These are phyloP conservation scores for Heterococcus sp. DNA, from an alignment of 108 stramenopile species.

Conservation along the genomic window DNA sequence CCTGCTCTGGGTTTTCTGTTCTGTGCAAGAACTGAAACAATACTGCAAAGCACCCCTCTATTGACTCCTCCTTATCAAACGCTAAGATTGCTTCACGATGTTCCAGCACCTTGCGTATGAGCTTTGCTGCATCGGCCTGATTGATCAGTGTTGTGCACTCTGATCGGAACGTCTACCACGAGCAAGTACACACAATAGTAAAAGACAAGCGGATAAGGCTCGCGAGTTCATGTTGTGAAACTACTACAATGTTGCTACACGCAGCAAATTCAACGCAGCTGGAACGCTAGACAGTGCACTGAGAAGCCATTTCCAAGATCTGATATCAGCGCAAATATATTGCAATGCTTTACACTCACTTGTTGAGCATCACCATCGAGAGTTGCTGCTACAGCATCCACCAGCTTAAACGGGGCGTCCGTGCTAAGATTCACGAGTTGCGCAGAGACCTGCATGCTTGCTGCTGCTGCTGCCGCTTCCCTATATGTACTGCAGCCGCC, in stretches of 20 bases:
- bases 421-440: slow-evolving; percentile 26
- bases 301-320: too few relatives aligned
- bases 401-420: slow-evolving; percentile 34
- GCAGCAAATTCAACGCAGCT: too few relatives aligned
- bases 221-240: too few relatives aligned
- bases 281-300: too few relatives aligned
- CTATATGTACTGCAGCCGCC: too few relatives aligned
- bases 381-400: slow-evolving; percentile 28
- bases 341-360: too few relatives aligned
- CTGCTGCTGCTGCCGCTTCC: background rate
- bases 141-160: slow-evolving; percentile 29
- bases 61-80: slow-evolving; percentile 10
- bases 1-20: slow-evolving; percentile 6
- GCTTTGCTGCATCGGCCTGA: slow-evolving; percentile 32
- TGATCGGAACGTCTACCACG: background rate
- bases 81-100: slow-evolving; percentile 17
- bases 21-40: slow-evolving; percentile 17
- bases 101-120: slow-evolving; percentile 35
- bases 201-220: too few relatives aligned
- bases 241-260: too few relatives aligned
- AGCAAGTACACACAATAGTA: too few relatives aligned
- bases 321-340: too few relatives aligned
- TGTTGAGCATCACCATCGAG: background rate
- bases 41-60: slow-evolving; percentile 42
- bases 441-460: slow-evolving; percentile 3